Percentiles rank a stretch among this genome's conserved stretches.
These are phyloP conservation scores for Coleophoma crateriformis DNA, from an alignment of 2,329 filamentous ascomycete species.

Conservation along the genomic window DNA sequence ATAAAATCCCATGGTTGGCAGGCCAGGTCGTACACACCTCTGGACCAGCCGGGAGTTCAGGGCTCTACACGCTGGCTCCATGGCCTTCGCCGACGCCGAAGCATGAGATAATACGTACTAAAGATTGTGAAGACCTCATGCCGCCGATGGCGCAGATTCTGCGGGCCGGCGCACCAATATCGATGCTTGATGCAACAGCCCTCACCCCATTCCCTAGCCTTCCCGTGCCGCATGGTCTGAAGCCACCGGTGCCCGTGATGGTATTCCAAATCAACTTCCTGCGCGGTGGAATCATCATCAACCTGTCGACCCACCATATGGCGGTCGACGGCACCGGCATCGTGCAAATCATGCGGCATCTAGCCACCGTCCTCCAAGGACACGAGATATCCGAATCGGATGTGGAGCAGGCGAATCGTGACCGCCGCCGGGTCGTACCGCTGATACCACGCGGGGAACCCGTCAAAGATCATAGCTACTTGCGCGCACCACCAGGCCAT, in stretches of 20 bases:
- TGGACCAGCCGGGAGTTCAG: conserved; percentile 2
- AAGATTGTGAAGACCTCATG: conserved; percentile 12
- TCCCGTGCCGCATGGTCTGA: conserved; percentile 18
- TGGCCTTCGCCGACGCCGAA: conserved; percentile 7
- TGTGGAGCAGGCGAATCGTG: conserved; percentile 9
- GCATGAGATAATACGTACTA: conserved; percentile 13
- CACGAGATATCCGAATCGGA: conserved; percentile 8
- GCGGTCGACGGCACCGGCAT: conserved; percentile 24
- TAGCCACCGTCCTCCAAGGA: conserved; percentile 15
- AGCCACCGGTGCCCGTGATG: conserved; percentile 11
- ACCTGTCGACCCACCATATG: conserved; percentile 24
- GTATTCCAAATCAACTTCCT: conserved; percentile 21
- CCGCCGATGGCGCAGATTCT: conserved; percentile 14
- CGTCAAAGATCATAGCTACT: not conserved
- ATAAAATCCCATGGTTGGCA: conserved; percentile 18
- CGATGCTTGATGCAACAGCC: conserved; percentile 25
- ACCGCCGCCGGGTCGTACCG: conserved; percentile 15
- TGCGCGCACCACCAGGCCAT: not conserved
- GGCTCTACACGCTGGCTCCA: conserved; percentile 10
- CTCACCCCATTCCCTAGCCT: conserved; percentile 23
- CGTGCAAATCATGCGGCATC: conserved; percentile 18
- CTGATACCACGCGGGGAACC: conserved; percentile 4
- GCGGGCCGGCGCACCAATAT: conserved; percentile 18
- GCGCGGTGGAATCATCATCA: conserved; percentile 22
- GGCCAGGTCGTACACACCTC: conserved; percentile 11